Percentiles rank a stretch among this genome's conserved stretches.
These are phyloP conservation scores for Moricandia moricandioides DNA, from an alignment of 345 rosid species.

Conservation along the genomic window DNA sequence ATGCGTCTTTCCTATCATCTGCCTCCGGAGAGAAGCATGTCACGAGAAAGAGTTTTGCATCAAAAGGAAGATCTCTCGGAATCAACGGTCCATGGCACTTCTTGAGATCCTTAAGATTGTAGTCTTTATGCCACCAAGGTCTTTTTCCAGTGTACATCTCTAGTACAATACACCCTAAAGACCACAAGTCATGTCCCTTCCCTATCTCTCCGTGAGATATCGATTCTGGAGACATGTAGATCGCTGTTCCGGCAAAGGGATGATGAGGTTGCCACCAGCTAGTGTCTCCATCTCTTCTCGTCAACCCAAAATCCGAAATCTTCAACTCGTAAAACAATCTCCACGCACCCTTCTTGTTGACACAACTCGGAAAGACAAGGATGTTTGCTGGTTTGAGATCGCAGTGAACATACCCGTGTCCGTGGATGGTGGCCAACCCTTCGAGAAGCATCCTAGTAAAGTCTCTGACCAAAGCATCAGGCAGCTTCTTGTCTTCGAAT, in stretches of 20 bases:
- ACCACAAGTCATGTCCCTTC: constrained; percentile 48
- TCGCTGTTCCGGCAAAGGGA: not conserved
- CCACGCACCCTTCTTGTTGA: not conserved
- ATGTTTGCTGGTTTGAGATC: constrained; percentile 10
- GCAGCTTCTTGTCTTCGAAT: constrained; percentile 28
- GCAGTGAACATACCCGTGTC: not conserved
- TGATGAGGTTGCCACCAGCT: not conserved
- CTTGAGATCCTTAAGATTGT: constrained; percentile 7
- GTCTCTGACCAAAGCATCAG: constrained; percentile 14
- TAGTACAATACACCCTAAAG: constrained; percentile 49
- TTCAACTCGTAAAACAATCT: not conserved
- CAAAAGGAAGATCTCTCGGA: constrained; percentile 21
- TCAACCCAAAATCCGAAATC: constrained; percentile 4
- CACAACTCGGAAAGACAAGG: not conserved
- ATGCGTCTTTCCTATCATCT: not conserved
- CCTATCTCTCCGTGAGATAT: constrained; percentile 17
- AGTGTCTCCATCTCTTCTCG: constrained; percentile 3
- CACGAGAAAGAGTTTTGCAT: constrained; percentile 17
- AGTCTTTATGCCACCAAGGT: constrained; percentile 40
- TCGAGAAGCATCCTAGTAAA: constrained; percentile 38
- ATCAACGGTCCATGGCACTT: constrained; percentile 7
- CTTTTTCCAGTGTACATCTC: constrained; percentile 50
- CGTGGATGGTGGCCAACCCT: constrained; percentile 27
- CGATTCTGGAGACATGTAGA: constrained; percentile 10
- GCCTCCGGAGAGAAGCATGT: constrained; percentile 19